Base-by-base conservation (phyloP, 495 filamentous ascomycete genomes). In the Trichoderma asperelloides region DNA sequence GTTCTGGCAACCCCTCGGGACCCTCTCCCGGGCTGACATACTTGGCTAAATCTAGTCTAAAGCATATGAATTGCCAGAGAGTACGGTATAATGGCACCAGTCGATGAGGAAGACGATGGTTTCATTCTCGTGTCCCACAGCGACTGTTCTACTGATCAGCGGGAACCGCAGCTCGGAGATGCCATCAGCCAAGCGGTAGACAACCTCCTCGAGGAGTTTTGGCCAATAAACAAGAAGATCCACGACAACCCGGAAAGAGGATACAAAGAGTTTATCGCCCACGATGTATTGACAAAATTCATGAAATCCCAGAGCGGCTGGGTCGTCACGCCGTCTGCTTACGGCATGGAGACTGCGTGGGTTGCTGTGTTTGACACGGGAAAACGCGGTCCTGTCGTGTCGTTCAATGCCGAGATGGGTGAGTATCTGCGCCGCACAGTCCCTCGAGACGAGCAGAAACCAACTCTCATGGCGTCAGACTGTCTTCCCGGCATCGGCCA, bases 401-500 rank as follows among this genome's bases (percentile, higher is more conserved):
- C 78, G 0, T 87, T 84, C 71, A 87, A 87, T 64, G 82, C 82
- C 11, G 85, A 87, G 70, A 86, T 86, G 72, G 84, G 78, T 80
- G 67, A 47, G 77, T 30, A 7, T 13, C 62, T 43, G 2, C 47
- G 47, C 47, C 47, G 1, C 5, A 21, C n/a, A 51, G 2, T 51
- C 47, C 18, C 18, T n/a, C 2, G 5, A n/a, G 47, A n/a, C 6
- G 47, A 9, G 47, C 2, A n/a, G n/a, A 3, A 23, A 51, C 47
- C 23, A 16, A 69, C 0, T 67, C 25, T 9, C 37, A n/a, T 15
- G n/a, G 21, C 21, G 1, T 11, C 45, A 78, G 85, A 87, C 68
- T 84, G 85, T 0, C 76, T 87, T 23, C 86, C 85, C 0, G 78
- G 71, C 3, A 84, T 89, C 45, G 88, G 86, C 43, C 88, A 91